Conservation (phyloP, 345 rosid genomes). For the Arabidopsis arenosa region DNA sequence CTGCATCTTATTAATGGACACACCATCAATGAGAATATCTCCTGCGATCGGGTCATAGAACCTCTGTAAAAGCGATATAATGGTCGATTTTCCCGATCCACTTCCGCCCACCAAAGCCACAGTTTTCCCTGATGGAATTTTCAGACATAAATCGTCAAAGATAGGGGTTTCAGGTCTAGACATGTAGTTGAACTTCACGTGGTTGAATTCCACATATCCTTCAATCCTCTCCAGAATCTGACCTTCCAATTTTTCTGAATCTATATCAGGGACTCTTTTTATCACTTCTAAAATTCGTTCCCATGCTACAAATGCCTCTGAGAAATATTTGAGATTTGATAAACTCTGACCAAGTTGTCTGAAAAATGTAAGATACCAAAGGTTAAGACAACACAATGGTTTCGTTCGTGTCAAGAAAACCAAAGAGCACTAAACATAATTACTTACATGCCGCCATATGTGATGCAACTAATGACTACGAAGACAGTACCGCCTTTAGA, state of each 20-base stretch:
- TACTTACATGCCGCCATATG: slow-evolving; percentile 84
- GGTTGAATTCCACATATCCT: slow-evolving; percentile 82
- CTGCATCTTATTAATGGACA: slow-evolving; percentile 68
- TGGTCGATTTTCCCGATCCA: slow-evolving; percentile 91
- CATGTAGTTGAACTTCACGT: slow-evolving; percentile 81
- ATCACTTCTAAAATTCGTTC: slow-evolving; percentile 75
- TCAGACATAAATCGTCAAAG: slow-evolving; percentile 68
- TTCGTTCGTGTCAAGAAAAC: slow-evolving; percentile 57
- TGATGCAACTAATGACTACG: slow-evolving; percentile 72
- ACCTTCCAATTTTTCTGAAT: slow-evolving; percentile 71
- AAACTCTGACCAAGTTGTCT: slow-evolving; percentile 70
- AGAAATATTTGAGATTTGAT: slow-evolving; percentile 73
- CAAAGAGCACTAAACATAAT: slow-evolving; percentile 48
- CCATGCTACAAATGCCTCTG: slow-evolving; percentile 65
- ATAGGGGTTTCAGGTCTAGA: slow-evolving; percentile 76
- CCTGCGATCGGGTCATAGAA: slow-evolving; percentile 82
- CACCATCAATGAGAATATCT: slow-evolving; percentile 84
- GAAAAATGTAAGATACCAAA: slow-evolving; percentile 67
- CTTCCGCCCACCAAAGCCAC: slow-evolving; percentile 92
- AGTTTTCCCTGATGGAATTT: slow-evolving; percentile 82
- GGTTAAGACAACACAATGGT: slow-evolving; percentile 53
- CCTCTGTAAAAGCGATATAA: slow-evolving; percentile 78
- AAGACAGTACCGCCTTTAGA: slow-evolving; percentile 88
- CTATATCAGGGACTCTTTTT: slow-evolving; percentile 72
- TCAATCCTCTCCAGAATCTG: slow-evolving; percentile 64